Conservation (phyloP, 768 basidiomycete species). For the Amanita thiersii region DNA sequence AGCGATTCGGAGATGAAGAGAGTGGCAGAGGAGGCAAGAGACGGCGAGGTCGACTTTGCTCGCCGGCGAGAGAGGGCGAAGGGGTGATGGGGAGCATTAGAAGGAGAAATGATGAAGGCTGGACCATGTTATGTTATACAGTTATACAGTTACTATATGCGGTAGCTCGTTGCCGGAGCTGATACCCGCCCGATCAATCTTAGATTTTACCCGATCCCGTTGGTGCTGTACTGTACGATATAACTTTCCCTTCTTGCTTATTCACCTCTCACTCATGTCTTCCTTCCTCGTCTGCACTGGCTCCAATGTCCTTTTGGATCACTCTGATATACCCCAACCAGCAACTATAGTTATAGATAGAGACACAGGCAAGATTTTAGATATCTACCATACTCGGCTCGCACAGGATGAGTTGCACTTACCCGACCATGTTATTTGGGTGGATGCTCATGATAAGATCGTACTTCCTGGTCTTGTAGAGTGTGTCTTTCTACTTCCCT, state of each 20-base stretch:
- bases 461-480: slow-evolving; percentile 79
- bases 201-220: too few species aligned
- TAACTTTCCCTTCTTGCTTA: background rate
- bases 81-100: slow-evolving; percentile 12
- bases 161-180: too few species aligned
- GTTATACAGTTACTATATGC: too few species aligned
- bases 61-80: slow-evolving; percentile 14
- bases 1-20: slow-evolving; percentile 16
- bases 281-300: slow-evolving; percentile 36
- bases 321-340: slow-evolving; percentile 34
- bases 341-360: slow-evolving; percentile 61
- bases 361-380: slow-evolving; percentile 49
- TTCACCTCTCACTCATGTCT: background rate
- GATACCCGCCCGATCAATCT: too few species aligned
- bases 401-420: slow-evolving; percentile 20
- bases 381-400: slow-evolving; percentile 31
- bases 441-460: slow-evolving; percentile 50
- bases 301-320: slow-evolving; percentile 52
- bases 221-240: background rate
- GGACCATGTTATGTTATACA: too few species aligned
- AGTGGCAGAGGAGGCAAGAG: slow-evolving; percentile 16
- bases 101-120: slow-evolving; percentile 5
- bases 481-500: slow-evolving; percentile 31
- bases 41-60: slow-evolving; percentile 7
- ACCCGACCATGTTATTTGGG: slow-evolving; percentile 25